phyloP scores from a whole-genome alignment of 345 rosid genomes.

The Aquilaria sinensis region DNA sequence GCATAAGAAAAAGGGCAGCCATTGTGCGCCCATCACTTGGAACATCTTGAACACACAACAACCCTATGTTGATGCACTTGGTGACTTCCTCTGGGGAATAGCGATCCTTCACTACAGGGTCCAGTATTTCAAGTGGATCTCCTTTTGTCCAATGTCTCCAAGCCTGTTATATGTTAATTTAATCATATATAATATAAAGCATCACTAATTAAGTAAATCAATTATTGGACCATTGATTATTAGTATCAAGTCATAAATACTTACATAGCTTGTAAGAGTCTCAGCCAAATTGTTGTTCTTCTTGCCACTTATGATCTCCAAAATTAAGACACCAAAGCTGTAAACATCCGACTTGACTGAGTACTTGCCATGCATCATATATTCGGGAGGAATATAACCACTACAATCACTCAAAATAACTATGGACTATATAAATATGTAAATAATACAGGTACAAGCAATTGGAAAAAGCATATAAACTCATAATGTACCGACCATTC shows the following conservation, averaged over 20 bases:
- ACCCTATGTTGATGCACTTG: conserved; percentile 32
- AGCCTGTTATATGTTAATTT: conserved; percentile 8
- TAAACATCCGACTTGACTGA: conserved; percentile 10
- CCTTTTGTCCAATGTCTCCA: conserved; percentile 36
- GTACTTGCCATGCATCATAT: conserved; percentile 10
- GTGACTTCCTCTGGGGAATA: conserved; percentile 26
- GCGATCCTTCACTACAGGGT: conserved; percentile 15
- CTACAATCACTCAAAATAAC: background rate
- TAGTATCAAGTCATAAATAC: background rate
- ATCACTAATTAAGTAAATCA: background rate
- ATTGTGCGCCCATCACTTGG: conserved; percentile 25
- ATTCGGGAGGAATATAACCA: conserved; percentile 15
- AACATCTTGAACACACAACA: conserved; percentile 39
- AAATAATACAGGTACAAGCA: no score
- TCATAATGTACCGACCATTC: no score
- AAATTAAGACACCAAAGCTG: conserved; percentile 12
- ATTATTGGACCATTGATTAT: no score
- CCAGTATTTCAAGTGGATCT: conserved; percentile 24
- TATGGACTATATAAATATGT: no score
- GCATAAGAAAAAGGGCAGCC: conserved; percentile 25
- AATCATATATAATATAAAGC: no score
- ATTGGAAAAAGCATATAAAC: no score
- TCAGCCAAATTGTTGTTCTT: conserved; percentile 7
- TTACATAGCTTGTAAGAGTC: conserved; percentile 8
- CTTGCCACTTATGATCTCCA: conserved; percentile 10